Percentiles rank a stretch among this genome's conserved stretches.
These are phyloP conservation scores for Sphagnum contortum DNA, from an alignment of 225 moss, liverwort and hornwort genomes.

Conservation along the genomic window DNA sequence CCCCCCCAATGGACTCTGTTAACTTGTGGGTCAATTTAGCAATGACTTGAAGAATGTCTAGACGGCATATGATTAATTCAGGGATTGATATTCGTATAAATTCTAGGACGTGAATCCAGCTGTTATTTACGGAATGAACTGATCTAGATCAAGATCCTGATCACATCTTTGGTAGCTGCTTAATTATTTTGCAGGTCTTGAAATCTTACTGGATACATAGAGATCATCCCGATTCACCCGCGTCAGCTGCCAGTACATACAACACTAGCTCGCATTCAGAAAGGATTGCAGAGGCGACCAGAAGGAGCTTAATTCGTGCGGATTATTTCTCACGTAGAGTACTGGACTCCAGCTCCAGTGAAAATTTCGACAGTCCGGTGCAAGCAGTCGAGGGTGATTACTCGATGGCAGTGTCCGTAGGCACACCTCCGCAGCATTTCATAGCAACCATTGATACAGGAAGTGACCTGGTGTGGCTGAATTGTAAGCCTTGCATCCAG, in stretches of 20 bases:
- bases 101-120: no score
- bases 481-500: constrained; percentile 29
- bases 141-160: no score
- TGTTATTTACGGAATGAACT: no score
- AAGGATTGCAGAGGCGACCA: not conserved
- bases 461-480: constrained; percentile 48
- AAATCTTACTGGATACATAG: not conserved
- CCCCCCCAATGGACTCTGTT: no score
- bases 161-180: not conserved
- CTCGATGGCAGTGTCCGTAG: constrained; percentile 12
- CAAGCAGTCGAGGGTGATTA: not conserved
- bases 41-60: no score
- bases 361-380: no score
- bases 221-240: not conserved
- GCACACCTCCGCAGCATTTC: constrained; percentile 16
- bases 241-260: not conserved
- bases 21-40: no score
- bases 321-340: not conserved
- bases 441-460: constrained; percentile 18
- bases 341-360: not conserved
- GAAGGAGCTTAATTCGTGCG: not conserved
- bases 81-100: no score
- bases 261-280: not conserved
- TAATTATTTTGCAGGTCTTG: not conserved
- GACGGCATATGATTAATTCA: no score